Percentiles rank a stretch among this genome's conserved stretches.
These are phyloP conservation scores for Phytophthora sp. DNA, from an alignment of 352 stramenopile species.

Conservation along the genomic window DNA sequence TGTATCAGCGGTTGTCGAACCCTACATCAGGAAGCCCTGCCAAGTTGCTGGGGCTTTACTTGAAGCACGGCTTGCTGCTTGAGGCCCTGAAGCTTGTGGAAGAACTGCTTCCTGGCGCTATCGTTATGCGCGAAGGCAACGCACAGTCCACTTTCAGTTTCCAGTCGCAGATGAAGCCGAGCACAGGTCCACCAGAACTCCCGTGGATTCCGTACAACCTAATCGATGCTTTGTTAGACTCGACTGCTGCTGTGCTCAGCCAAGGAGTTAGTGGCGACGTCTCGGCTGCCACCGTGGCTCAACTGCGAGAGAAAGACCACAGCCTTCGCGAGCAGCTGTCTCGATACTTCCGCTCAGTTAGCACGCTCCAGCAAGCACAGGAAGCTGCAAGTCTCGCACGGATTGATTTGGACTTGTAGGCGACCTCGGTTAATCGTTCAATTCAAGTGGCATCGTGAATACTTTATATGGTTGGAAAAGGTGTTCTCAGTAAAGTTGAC, in stretches of 20 bases:
- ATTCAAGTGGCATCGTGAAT: conserved; percentile 9
- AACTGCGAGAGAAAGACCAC: conserved; percentile 37
- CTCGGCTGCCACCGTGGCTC: conserved; percentile 18
- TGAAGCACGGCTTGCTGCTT: conserved; percentile 67
- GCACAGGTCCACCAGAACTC: conserved; percentile 25
- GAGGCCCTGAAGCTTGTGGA: conserved; percentile 69
- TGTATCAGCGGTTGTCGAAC: conserved; percentile 48
- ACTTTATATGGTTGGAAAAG: neutral
- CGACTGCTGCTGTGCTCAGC: conserved; percentile 43
- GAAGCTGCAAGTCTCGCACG: conserved; percentile 51
- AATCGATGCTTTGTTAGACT: conserved; percentile 65
- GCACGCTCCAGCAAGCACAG: conserved; percentile 58
- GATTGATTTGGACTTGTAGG: conserved; percentile 30
- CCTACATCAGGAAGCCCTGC: conserved; percentile 51
- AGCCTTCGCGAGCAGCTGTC: conserved; percentile 46
- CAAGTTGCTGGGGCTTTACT: conserved; percentile 61
- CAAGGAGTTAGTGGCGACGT: conserved; percentile 15
- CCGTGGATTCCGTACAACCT: conserved; percentile 79
- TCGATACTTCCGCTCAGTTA: conserved; percentile 60
- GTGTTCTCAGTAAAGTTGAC: no score
- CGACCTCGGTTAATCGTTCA: conserved; percentile 8
- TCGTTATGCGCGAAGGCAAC: conserved; percentile 1
- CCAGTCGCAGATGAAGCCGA: conserved; percentile 36
- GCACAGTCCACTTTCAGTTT: conserved; percentile 28
- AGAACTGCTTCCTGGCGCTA: conserved; percentile 40